These are phyloP conservation scores for Eucalyptus brandiana DNA, from an alignment of 345 rosid genomes.

Conservation along the genomic window DNA sequence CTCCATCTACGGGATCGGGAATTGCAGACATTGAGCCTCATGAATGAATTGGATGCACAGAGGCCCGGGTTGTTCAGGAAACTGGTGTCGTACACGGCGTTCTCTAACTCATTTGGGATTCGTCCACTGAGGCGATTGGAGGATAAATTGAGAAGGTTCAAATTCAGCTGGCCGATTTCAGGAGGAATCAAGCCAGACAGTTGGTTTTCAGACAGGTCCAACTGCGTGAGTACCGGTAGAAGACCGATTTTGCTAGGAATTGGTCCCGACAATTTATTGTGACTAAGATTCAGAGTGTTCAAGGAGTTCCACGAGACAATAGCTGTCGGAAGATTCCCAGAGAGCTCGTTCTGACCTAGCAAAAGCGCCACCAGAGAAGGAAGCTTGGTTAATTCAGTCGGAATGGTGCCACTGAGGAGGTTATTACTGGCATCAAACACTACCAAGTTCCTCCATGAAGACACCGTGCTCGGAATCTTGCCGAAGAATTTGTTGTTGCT, in stretches of 20 bases:
- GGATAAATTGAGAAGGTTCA: slow-evolving; percentile 30
- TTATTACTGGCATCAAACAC: slow-evolving; percentile 38
- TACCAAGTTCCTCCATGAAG: slow-evolving; percentile 20
- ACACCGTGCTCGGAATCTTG: slow-evolving; percentile 14
- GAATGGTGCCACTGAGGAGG: slow-evolving; percentile 27
- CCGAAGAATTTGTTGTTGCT: slow-evolving; percentile 43
- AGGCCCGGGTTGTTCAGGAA: slow-evolving; percentile 47
- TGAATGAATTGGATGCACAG: slow-evolving; percentile 9
- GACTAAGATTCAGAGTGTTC: slow-evolving; percentile 18
- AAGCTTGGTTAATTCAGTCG: slow-evolving; percentile 28
- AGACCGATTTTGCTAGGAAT: slow-evolving; percentile 24
- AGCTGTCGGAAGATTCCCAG: slow-evolving; percentile 31
- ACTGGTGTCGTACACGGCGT: slow-evolving; percentile 17
- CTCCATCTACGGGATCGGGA: neutral
- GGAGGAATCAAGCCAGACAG: slow-evolving; percentile 39
- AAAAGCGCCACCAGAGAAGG: slow-evolving; percentile 6
- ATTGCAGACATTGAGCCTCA: slow-evolving; percentile 16
- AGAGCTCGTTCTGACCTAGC: slow-evolving; percentile 40
- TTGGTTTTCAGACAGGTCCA: slow-evolving; percentile 44
- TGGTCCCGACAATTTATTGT: slow-evolving; percentile 31
- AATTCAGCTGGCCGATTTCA: slow-evolving; percentile 7
- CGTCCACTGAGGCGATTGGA: slow-evolving; percentile 38
- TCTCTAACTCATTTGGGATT: slow-evolving; percentile 31
- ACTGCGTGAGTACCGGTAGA: slow-evolving; percentile 9
- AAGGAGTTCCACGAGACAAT: slow-evolving; percentile 31